These are phyloP conservation scores for Tolypocladium inflatum DNA, from an alignment of 2,329 filamentous ascomycete genomes.

Conservation along the genomic window DNA sequence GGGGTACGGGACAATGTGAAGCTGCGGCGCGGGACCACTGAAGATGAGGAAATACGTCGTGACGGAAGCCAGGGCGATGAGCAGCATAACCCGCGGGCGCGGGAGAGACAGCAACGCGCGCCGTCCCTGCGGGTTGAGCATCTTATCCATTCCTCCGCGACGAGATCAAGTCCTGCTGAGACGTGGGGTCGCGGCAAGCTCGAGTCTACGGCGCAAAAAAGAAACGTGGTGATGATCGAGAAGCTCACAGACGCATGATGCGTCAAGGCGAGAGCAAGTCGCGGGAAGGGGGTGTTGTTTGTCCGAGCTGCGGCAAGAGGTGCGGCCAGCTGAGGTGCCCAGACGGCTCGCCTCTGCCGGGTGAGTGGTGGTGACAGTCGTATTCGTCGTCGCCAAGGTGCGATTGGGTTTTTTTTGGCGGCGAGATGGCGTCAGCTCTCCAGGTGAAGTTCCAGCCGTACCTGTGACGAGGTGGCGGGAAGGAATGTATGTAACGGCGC, in stretches of 20 bases:
- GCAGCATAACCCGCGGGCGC: conserved; percentile 30
- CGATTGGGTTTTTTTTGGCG: neutral
- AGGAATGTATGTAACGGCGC: neutral
- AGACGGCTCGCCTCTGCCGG: neutral
- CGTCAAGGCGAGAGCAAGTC: neutral
- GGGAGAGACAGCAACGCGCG: conserved; percentile 23
- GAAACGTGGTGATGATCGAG: neutral
- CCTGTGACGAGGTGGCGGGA: neutral
- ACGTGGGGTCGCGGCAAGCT: neutral
- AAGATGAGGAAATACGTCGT: conserved; percentile 35
- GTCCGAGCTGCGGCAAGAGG: neutral
- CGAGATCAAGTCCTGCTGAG: neutral
- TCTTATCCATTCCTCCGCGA: conserved; percentile 17
- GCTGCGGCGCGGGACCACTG: conserved; percentile 20
- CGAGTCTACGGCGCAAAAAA: neutral
- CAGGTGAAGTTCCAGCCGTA: neutral
- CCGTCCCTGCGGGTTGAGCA: conserved; percentile 19
- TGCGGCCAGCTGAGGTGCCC: neutral
- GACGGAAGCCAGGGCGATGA: conserved; percentile 28
- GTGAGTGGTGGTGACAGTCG: neutral
- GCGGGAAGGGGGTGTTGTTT: neutral
- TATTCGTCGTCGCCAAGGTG: neutral
- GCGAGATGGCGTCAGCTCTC: neutral
- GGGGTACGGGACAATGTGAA: conserved; percentile 25
- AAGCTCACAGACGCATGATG: neutral